Conservation (phyloP, 495 filamentous ascomycete genomes). For the Neurospora tetrasperma region DNA sequence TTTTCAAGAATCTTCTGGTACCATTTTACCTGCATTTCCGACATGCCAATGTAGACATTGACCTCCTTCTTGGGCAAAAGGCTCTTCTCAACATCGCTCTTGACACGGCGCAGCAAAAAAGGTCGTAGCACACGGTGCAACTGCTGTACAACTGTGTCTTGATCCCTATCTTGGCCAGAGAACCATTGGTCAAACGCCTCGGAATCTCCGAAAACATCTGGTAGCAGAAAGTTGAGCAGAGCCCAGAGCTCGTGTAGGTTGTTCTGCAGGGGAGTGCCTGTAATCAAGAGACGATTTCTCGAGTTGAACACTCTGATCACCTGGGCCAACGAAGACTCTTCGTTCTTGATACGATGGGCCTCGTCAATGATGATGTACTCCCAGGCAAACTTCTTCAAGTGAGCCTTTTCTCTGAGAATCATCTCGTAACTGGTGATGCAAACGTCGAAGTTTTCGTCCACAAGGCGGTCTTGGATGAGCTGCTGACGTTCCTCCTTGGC, state of each 20-base stretch:
- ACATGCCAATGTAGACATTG: constrained; percentile 96
- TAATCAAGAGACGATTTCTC: constrained; percentile 88
- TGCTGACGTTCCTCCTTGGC: constrained; percentile 86
- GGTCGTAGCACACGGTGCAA: constrained; percentile 88
- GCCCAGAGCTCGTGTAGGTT: constrained; percentile 99
- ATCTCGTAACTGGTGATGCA: constrained; percentile 34
- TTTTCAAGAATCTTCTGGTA: constrained; percentile 98
- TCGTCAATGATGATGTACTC: constrained; percentile 99
- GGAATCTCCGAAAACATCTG: constrained; percentile 94
- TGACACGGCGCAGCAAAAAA: constrained; percentile 91
- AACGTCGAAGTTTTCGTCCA: constrained; percentile 60
- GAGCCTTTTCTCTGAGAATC: constrained; percentile 83
- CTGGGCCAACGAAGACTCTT: constrained; percentile 92
- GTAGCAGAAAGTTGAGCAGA: constrained; percentile 89
- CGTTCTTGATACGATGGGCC: constrained; percentile 98
- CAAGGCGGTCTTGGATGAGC: constrained; percentile 80
- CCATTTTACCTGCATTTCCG: constrained; percentile 98
- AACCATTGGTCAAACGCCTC: constrained; percentile 99
- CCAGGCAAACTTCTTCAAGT: constrained; percentile 97
- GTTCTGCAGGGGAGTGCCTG: constrained; percentile 95
- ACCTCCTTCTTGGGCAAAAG: constrained; percentile 94
- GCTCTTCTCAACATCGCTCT: constrained; percentile 98
- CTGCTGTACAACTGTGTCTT: constrained; percentile 95
- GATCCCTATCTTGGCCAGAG: constrained; percentile 73
- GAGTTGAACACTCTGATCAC: constrained; percentile 97